Conservation (phyloP, 2,329 filamentous ascomycete genomes). For the Pseudogymnoascus sp. region DNA sequence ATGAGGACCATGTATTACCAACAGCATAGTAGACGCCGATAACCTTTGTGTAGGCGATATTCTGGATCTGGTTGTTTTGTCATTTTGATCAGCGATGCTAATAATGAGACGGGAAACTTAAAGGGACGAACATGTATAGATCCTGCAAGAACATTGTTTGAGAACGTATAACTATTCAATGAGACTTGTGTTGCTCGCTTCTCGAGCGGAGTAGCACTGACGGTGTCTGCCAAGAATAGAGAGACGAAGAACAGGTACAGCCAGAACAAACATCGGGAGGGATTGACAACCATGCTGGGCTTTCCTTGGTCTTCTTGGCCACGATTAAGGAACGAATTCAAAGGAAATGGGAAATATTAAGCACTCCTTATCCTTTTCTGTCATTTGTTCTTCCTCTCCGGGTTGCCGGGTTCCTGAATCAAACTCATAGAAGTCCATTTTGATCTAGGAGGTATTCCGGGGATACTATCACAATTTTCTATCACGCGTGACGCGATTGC, state of each 20-base stretch:
- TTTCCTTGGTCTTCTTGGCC: neutral
- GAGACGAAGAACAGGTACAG: neutral
- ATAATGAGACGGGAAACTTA: neutral
- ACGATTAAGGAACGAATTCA: neutral
- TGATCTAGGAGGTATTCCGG: neutral
- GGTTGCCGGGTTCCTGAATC: neutral
- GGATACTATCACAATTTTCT: neutral
- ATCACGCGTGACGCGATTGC: neutral
- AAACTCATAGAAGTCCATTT: neutral
- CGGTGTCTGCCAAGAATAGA: neutral
- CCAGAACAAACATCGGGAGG: neutral
- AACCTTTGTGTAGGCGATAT: constrained; percentile 23
- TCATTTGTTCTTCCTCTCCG: neutral
- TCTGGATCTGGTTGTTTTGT: constrained; percentile 20
- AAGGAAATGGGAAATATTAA: neutral
- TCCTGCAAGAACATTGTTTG: constrained; percentile 22
- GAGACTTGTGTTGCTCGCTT: constrained; percentile 22
- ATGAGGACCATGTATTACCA: constrained; percentile 20
- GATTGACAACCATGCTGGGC: neutral
- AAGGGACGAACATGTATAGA: constrained; percentile 21
- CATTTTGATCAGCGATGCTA: neutral
- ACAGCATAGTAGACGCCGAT: constrained; percentile 22
- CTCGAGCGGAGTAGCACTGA: constrained; percentile 10
- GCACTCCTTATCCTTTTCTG: neutral
- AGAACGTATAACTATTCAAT: constrained; percentile 20